These are phyloP conservation scores for Saccharomyces hybrid DNA, from an alignment of 1,139 yeast genomes.

Conservation along the genomic window DNA sequence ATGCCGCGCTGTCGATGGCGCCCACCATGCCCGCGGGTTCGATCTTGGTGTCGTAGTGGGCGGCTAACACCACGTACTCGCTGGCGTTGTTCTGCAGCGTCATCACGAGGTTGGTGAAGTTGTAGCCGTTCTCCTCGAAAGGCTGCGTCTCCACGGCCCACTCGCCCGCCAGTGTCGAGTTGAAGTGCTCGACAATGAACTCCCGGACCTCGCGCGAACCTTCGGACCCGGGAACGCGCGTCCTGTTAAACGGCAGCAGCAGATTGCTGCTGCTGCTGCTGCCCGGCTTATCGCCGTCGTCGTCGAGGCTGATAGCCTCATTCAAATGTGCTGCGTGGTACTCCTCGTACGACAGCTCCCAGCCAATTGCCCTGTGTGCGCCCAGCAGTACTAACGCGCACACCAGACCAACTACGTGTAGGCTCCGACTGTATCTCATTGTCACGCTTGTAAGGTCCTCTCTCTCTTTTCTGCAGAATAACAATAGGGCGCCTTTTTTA, in stretches of 20 bases:
- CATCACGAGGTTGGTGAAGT: slow-evolving; percentile 43
- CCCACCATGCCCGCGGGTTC: slow-evolving; percentile 50
- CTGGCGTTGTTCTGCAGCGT: slow-evolving; percentile 18
- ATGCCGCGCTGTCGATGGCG: slow-evolving; percentile 51
- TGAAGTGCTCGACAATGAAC: slow-evolving; percentile 33
- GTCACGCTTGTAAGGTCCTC: neutral
- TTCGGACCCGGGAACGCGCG: slow-evolving; percentile 41
- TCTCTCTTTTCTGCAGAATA: neutral
- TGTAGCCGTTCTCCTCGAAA: slow-evolving; percentile 35
- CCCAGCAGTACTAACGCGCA: neutral
- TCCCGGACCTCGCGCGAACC: slow-evolving; percentile 36
- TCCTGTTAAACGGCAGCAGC: slow-evolving; percentile 31
- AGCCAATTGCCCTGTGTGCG: neutral
- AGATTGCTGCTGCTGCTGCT: slow-evolving; percentile 9
- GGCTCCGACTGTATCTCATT: neutral
- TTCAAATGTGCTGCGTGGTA: slow-evolving; percentile 14
- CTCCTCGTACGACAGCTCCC: neutral
- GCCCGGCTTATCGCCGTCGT: neutral
- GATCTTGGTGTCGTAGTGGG: slow-evolving; percentile 48
- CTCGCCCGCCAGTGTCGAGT: slow-evolving; percentile 13
- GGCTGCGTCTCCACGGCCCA: slow-evolving; percentile 40
- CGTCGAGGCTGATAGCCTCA: slow-evolving; percentile 10
- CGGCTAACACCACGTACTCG: slow-evolving; percentile 39
- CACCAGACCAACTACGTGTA: neutral
- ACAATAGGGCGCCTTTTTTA: neutral